Evolutionary conservation across 2,329 filamentous ascomycete species (phyloP), one percentile per base, ranked within the genome.

Genomic region (Amauroascus verrucosus): DNA sequence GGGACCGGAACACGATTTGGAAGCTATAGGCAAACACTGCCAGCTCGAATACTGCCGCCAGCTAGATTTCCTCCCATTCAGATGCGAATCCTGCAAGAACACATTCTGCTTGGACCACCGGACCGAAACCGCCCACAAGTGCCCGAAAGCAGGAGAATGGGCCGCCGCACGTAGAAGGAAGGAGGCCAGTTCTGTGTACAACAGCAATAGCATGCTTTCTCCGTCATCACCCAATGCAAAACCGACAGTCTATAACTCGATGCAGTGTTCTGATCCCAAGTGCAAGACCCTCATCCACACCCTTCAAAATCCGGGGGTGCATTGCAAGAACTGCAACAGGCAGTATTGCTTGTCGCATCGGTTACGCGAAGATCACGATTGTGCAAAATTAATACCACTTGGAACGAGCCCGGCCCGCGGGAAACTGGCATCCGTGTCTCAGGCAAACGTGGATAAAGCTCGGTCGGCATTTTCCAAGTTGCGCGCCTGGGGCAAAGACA

Each of bases 41-140:
- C 83, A 96, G 69, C 84, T 86, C 71, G 76, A 85, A 59, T 94
- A 88, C 76, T 98, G 93, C 77, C 85, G 90, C 67, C 86, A 93
- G 66, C 86, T 97, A 56, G 93, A 97, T 48, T 97, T 98, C 70
- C 81, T 98, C 3, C 93, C 93, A 3, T 97, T 97, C 70, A 79
- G 83, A 65, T 98, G 93, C 74, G 87, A 94, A 67, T 93, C 86
- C 61, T 98, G 93, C 73, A 79, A 73, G 63, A 76, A 77, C 55
- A 91, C 85, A 14, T 98, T 83, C 74, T 98, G 94, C 69, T 85
- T 95, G 60, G 91, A 97, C 66, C 93, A 98, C 76, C 86, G 91
- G 53, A 85, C 82, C 63, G 91, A 97, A 73, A 80, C 81, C 18
- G 74, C 87, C 0, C 94, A 98, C 73, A 79, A 82, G 64, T 85